Conservation (phyloP, 768 basidiomycete species). For the Tulasnella sp. region DNA sequence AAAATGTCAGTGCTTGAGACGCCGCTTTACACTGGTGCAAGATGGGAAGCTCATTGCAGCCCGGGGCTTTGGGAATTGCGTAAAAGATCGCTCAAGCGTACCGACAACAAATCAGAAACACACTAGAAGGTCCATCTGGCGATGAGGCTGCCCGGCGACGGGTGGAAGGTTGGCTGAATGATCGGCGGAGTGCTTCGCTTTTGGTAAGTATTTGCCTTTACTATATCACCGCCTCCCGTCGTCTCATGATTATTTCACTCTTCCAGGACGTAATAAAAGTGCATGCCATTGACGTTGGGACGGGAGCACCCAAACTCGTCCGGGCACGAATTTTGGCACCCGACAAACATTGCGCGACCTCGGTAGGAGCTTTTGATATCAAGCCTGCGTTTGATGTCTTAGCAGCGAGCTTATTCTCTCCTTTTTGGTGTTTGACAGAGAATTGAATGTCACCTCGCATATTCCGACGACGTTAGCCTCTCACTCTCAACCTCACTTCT, state of each 20-base stretch:
- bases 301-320: conserved; percentile 70
- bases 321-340: conserved; percentile 56
- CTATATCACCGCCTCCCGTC: conserved; percentile 6
- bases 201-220: conserved; percentile 46
- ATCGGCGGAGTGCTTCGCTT: conserved; percentile 62
- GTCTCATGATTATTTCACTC: neutral
- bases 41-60: neutral
- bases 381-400: neutral
- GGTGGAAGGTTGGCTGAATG: conserved; percentile 79
- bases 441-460: conserved; percentile 77
- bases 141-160: conserved; percentile 76
- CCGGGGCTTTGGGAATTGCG: neutral
- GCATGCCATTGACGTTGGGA: conserved; percentile 78
- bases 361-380: neutral
- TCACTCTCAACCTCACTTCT: conserved; percentile 78
- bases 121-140: conserved; percentile 64
- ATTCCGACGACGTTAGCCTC: conserved; percentile 77
- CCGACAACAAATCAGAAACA: conserved; percentile 69
- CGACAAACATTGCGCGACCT: neutral
- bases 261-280: conserved; percentile 78
- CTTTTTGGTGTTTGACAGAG: conserved; percentile 45
- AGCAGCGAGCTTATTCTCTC: neutral
- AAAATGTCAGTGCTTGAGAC: conserved; percentile 55
- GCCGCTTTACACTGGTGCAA: neutral
- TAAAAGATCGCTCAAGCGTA: conserved; percentile 65